Base-by-base conservation (phyloP, 2,329 filamentous ascomycete species). In the Hypomyces perniciosus region DNA sequence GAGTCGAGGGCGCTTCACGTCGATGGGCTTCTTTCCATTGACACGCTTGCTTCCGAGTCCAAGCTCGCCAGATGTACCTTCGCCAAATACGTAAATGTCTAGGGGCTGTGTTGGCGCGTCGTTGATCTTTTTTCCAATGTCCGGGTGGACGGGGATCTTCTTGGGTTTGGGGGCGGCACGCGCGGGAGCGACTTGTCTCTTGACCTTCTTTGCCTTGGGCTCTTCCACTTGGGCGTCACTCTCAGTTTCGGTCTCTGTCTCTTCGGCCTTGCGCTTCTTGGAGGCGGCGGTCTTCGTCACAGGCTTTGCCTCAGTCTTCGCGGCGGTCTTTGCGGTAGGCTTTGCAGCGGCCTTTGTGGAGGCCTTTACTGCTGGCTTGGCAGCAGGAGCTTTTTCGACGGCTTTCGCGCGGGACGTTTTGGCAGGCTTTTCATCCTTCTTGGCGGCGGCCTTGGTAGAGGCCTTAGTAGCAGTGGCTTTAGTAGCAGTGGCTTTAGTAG, bases 1-100 rank as follows among this genome's bases (percentile, higher is more conserved):
- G 57, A 91, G 85, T 56, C 81, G 84, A 13, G 89, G 89, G 30
- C 88, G 87, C 86, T 88, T 91, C 29, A 86, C 88, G 46, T 90
- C 85, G 57, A 87, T 81, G 35, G 78, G 76, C 67, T 74, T 77
- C 71, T 80, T 80, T 57, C 73, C 74, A 52, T 78, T 72, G 59
- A 81, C 81, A 35, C 62, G 74, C 63, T 81, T 83, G 54, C 52
- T 54, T 20, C 52, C 52, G 26, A 54, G 52, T 4, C 52, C 52
- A 29, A 54, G 49, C 38, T 54, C 52, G 28, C 52, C 52, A 1
- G 52, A 54, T 29, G 52, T 48, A 28, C 52, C 52, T 27, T 54
- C 52, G n/a, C 52, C 52, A n/a, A 54, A 54, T 34, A 54, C 52
- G 42, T 54, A 54, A 27, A 54, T 40, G 35, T 54, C 49, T 35